A percentile compares a stretch with the other conserved stretches of the same genome.
Evolutionary conservation across 164 flowering plant species (phyloP).

Genomic region (Echeveria elegans): DNA sequence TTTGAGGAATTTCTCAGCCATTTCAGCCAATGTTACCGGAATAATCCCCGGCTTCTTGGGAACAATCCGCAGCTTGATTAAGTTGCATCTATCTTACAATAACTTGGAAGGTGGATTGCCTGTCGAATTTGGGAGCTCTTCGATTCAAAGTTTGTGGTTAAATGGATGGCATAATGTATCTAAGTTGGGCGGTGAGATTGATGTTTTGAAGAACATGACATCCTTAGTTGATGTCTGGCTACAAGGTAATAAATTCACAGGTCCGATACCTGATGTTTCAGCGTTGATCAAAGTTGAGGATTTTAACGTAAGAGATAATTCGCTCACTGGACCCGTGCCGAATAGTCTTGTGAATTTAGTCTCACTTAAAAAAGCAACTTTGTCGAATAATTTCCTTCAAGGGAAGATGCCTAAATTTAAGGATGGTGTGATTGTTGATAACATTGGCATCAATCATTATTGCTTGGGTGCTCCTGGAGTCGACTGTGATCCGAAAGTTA

Average conservation of each 20-base stretch:
- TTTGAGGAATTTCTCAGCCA: conserved; percentile 33
- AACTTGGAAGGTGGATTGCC: conserved; percentile 27
- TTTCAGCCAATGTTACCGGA: conserved; percentile 26
- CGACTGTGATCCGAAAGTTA: conserved; percentile 34
- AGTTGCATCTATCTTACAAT: conserved; percentile 27
- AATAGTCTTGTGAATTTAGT: conserved; percentile 21
- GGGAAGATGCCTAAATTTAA: conserved; percentile 40
- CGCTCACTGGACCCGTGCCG: conserved; percentile 49
- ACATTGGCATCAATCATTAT: conserved; percentile 25
- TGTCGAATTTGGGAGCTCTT: conserved; percentile 18
- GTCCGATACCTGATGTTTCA: conserved; percentile 54
- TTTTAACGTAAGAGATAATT: conserved; percentile 43
- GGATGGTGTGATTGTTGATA: conserved; percentile 24
- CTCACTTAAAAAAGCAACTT: conserved; percentile 26
- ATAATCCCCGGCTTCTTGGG: conserved; percentile 36
- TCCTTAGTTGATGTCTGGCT: conserved; percentile 32
- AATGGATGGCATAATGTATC: conserved; percentile 20
- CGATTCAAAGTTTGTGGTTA: conserved; percentile 30
- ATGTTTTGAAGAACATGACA: conserved; percentile 43
- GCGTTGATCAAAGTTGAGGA: conserved; percentile 15
- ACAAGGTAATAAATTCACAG: conserved; percentile 36
- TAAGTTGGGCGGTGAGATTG: conserved; percentile 30
- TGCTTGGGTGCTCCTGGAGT: conserved; percentile 36
- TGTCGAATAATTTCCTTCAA: conserved; percentile 54
- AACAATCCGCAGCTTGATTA: conserved; percentile 10